A percentile compares a stretch with the other conserved stretches of the same genome.
Evolutionary conservation across 306 rosid species (phyloP).

Genomic region (Dicorynia guianensis): DNA sequence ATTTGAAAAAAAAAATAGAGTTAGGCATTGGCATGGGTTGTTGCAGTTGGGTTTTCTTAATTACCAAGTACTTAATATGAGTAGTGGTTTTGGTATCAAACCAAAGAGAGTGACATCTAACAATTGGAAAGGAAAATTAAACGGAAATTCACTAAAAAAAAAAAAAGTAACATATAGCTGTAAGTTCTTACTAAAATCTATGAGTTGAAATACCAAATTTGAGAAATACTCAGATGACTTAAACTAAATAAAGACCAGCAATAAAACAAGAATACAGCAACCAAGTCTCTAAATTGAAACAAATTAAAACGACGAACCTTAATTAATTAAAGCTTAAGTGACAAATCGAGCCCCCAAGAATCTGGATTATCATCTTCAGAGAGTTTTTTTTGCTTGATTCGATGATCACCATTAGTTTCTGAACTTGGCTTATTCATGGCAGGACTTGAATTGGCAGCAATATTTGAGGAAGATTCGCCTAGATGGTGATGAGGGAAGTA

Average conservation of each 20-base stretch:
- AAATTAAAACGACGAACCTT: not conserved
- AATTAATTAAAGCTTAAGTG: conserved; percentile 61
- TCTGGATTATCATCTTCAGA: not conserved
- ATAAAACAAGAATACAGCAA: not conserved
- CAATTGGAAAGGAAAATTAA: too few species aligned
- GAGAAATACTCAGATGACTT: not conserved
- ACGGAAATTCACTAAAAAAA: too few species aligned
- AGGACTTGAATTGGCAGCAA: conserved; percentile 8
- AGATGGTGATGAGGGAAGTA: not conserved
- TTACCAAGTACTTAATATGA: too few species aligned
- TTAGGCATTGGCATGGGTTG: too few species aligned
- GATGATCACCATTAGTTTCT: not conserved
- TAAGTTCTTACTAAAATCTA: not conserved
- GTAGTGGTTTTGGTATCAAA: too few species aligned
- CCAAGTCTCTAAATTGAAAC: not conserved
- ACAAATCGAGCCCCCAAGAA: conserved; percentile 53
- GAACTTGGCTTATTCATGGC: not conserved
- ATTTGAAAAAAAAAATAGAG: too few species aligned
- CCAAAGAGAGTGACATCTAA: too few species aligned
- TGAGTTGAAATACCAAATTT: not conserved
- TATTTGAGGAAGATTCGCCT: conserved; percentile 14
- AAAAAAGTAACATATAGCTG: not conserved
- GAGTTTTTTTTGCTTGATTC: conserved; percentile 13
- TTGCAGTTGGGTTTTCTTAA: too few species aligned
- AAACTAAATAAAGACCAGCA: not conserved